phyloP scores from a whole-genome alignment of 495 filamentous ascomycete genomes.

The Penicillium waksmanii region DNA sequence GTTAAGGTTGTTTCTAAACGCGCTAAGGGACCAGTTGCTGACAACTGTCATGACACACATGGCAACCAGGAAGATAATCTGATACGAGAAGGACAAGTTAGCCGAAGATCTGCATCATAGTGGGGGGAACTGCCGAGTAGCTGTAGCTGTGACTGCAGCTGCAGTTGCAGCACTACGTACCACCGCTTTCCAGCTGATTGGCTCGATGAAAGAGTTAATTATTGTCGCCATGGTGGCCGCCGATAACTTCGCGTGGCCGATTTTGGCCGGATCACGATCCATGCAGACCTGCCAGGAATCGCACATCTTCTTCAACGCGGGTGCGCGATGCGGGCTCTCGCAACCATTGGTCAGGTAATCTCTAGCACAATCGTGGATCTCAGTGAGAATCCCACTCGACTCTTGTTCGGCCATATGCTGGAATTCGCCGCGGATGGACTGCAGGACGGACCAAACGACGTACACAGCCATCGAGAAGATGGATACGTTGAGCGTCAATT shows the following conservation, averaged over 20 bases:
- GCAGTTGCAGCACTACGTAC: conserved; percentile 41
- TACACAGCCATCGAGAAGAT: conserved; percentile 69
- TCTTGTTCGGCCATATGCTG: conserved; percentile 66
- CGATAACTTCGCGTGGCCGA: conserved; percentile 67
- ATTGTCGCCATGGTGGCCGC: conserved; percentile 84
- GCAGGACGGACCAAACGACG: conserved; percentile 69
- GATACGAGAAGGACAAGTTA: conserved; percentile 16
- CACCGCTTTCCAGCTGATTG: conserved; percentile 74
- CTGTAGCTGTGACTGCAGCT: neutral
- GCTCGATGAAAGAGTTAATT: conserved; percentile 71
- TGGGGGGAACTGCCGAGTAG: neutral
- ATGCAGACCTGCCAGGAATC: conserved; percentile 85
- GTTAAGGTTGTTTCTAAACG: conserved; percentile 43
- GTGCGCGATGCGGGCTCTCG: conserved; percentile 60
- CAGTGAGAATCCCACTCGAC: conserved; percentile 63
- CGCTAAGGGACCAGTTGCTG: conserved; percentile 53
- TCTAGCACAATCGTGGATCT: conserved; percentile 72
- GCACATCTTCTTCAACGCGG: conserved; percentile 74
- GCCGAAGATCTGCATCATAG: neutral
- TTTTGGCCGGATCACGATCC: conserved; percentile 68
- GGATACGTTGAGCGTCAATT: conserved; percentile 77
- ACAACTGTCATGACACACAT: conserved; percentile 48
- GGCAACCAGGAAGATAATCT: conserved; percentile 48
- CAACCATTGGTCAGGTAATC: conserved; percentile 78
- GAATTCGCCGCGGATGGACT: conserved; percentile 76